Conservation (phyloP, 352 stramenopile species). For the Phytophthora palmivora region DNA sequence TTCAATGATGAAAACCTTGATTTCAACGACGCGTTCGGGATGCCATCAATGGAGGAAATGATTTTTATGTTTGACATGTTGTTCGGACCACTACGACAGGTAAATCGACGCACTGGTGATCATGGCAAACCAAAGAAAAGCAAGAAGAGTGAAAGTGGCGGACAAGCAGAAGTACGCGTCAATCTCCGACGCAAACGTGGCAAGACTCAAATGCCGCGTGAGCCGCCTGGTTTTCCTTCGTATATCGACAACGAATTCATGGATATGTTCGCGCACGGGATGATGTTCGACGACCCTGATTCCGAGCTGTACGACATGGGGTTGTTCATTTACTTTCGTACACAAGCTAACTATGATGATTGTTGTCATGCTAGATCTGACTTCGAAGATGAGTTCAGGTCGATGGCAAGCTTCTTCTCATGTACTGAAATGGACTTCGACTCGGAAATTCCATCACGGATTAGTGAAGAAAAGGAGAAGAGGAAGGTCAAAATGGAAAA, state of each 20-base stretch:
- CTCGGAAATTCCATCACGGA: slow-evolving; percentile 16
- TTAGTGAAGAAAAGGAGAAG: slow-evolving; percentile 6
- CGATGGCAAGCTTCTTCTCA: slow-evolving; percentile 53
- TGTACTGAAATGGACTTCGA: slow-evolving; percentile 17
- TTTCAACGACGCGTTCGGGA: slow-evolving; percentile 36
- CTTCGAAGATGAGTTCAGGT: slow-evolving; percentile 55
- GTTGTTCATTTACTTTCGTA: slow-evolving; percentile 1
- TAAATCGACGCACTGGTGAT: background rate
- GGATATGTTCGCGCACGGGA: slow-evolving; percentile 33
- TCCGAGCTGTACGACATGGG: slow-evolving; percentile 1
- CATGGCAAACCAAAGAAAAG: slow-evolving; percentile 1
- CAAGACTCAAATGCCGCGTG: background rate
- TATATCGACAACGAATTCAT: slow-evolving; percentile 33
- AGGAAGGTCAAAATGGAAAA: background rate
- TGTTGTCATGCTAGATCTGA: slow-evolving; percentile 24
- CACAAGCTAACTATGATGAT: background rate
- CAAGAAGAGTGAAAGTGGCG: slow-evolving; percentile 14
- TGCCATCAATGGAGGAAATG: slow-evolving; percentile 73
- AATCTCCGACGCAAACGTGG: slow-evolving; percentile 27
- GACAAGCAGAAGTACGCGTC: slow-evolving; percentile 12
- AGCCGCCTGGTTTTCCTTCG: slow-evolving; percentile 15
- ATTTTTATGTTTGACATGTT: slow-evolving; percentile 83
- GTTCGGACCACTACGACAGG: slow-evolving; percentile 39
- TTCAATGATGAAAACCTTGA: slow-evolving; percentile 36
- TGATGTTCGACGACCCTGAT: slow-evolving; percentile 26